These are phyloP conservation scores for Neonothopanus nambi DNA, from an alignment of 1,284 basidiomycete genomes.

Conservation along the genomic window DNA sequence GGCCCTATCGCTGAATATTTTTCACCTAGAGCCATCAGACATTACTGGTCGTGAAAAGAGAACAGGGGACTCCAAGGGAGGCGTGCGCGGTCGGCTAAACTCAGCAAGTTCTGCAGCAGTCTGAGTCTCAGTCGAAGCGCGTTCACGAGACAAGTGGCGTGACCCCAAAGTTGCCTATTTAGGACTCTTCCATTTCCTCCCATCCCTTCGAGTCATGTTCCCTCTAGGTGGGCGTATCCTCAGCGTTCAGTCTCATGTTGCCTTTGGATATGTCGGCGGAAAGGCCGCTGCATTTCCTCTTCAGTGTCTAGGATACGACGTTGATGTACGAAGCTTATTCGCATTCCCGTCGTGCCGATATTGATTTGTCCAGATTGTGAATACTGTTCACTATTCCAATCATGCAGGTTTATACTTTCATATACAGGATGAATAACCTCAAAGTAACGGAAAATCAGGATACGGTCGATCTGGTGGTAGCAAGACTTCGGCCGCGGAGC, in stretches of 20 bases:
- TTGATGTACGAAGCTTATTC: conserved; percentile 58
- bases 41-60: conserved; percentile 18
- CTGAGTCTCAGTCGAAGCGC: neutral
- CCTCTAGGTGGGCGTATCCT: conserved; percentile 48
- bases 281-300: conserved; percentile 96
- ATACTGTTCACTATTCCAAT: conserved; percentile 95
- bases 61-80: no score
- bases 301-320: conserved; percentile 94
- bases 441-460: conserved; percentile 42
- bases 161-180: no score
- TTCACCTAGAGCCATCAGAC: conserved; percentile 43
- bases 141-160: no score
- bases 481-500: conserved; percentile 69
- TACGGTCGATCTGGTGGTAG: conserved; percentile 78
- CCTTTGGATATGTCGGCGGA: conserved; percentile 93
- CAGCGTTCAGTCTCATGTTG: conserved; percentile 92
- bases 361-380: conserved; percentile 64
- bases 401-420: conserved; percentile 71
- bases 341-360: neutral
- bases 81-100: no score
- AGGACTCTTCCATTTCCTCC: no score
- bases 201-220: no score
- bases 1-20: conserved; percentile 2
- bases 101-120: neutral
- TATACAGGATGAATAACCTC: neutral